Evolutionary conservation across 352 stramenopile genomes (phyloP), one percentile per base, ranked within the genome.

Genomic region (Phytopythium aichiense): DNA sequence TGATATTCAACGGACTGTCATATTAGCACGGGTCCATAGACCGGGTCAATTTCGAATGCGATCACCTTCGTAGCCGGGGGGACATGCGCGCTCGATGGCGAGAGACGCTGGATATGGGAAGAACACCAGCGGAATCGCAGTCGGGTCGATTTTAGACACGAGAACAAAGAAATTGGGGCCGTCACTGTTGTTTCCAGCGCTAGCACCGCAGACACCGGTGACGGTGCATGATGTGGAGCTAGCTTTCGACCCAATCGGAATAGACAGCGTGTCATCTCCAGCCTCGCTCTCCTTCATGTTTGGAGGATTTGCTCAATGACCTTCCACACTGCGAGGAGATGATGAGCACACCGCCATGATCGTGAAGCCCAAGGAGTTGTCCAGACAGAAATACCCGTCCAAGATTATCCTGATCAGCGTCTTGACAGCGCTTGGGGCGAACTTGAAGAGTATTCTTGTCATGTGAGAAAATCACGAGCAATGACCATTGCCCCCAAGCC

Each of bases 1-100:
- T 28, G 54, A 25, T 20, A 15, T 18, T 15, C 1, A 35, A 3
- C 18, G 18, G 7, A 15, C 11, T 35, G 13, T 58, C 31, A 40
- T 23, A 30, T 30, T 57, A 12, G 37, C 7, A 56, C 15, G 50
- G 18, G 49, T 13, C 37, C 45, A 33, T 23, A 42, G 49, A 25
- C 15, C 4, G 38, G 16, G 11, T n/a, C 13, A 0, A 45, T 18
- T 2, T 15, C 38, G n/a, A n/a, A n/a, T n/a, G 38, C 0, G 0
- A 15, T 48, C 56, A 80, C 83, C 75, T 87, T 88, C 75, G 50
- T 88, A 92, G 40, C 83, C 81, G 51, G 65, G 51, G 23, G 80
- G 80, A 40, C 77, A 88, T 13, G 40, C 35, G 2, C 83, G 73
- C 20, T 85, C 48, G 2, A 85, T 61, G 40, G 79, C 65, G 4